Base-by-base conservation (phyloP, 1,284 basidiomycete species). In the Ceratobasidium sp. region DNA sequence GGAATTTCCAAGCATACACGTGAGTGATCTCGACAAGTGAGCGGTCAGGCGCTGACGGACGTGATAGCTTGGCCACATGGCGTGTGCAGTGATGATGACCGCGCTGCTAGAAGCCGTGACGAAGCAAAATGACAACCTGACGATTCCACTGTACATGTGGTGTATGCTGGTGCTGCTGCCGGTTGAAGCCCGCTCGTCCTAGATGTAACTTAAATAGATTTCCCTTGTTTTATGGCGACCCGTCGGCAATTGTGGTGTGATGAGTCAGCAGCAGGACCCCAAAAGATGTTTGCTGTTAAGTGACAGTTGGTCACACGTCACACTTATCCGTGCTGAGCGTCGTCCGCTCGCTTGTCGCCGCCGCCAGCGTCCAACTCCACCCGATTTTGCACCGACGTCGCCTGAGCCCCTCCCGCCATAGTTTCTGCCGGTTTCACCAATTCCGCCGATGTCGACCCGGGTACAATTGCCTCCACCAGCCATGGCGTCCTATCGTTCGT, bases 61-160 rank as follows among this genome's bases (percentile, higher is more conserved):
- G 30, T 6, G 25, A 53, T 38, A 69, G 67, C 44, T 61, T 18
- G 25, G 1, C 9, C 56, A 71, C 46, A 36, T 77, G 67, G 67
- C 54, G 5, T 71, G 67, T 54, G 86, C 90, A n/a, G 85, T 89
- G 23, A 80, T 81, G 16, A 79, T 92, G 69, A 85, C 90, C 1
- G 88, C 89, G 2, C 79, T 92, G 64, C 84, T 97, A 76, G 95
- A 98, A 81, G 95, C 93, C 18, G 82, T 95, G 72, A 93, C 92
- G 23, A 89, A 90, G 78, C 95, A 98, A 81, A 97, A 98, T 81
- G 95, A 98, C 81, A 98, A 98, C 80, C 83, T 98, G 76, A 93
- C 93, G 40, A 81, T 96, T 73, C 94, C 94, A 25, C 82, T 96
- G 80, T 96, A 91, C 79, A 88, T 93, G 82, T 96, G 94, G 93